Evolutionary conservation across 2,329 filamentous ascomycete species (phyloP).

Genomic region (Leptographium procerum): DNA sequence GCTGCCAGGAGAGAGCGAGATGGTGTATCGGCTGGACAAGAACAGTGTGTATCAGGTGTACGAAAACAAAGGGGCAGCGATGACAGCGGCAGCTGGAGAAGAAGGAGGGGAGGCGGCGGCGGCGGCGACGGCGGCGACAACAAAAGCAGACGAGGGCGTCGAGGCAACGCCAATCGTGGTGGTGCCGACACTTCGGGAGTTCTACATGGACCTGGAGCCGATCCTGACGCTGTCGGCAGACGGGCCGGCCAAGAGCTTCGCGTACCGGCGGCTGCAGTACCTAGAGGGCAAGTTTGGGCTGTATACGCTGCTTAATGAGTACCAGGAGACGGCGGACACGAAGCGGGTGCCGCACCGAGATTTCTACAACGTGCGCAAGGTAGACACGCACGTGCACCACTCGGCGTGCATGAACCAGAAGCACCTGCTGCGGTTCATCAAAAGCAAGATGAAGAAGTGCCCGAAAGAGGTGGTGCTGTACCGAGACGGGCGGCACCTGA

Average conservation of each 20-base stretch:
- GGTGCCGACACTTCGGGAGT: conserved; percentile 89
- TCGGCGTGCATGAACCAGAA: conserved; percentile 99
- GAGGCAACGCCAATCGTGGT: conserved; percentile 59
- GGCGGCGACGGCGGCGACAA: conserved; percentile 27
- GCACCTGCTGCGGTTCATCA: conserved; percentile 94
- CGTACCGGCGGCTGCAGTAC: conserved; percentile 87
- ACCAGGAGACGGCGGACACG: conserved; percentile 94
- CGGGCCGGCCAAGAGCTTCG: conserved; percentile 93
- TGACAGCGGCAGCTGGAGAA: not conserved
- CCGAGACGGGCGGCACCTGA: conserved; percentile 84
- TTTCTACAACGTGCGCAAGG: conserved; percentile 98
- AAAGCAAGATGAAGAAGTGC: conserved; percentile 99
- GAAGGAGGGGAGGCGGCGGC: conserved; percentile 13
- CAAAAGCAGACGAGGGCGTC: conserved; percentile 16
- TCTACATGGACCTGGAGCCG: conserved; percentile 86
- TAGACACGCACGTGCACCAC: conserved; percentile 97
- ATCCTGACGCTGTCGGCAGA: conserved; percentile 86
- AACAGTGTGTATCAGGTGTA: conserved; percentile 90
- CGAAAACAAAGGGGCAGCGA: conserved; percentile 51
- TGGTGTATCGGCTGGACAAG: conserved; percentile 69
- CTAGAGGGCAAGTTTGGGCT: conserved; percentile 95
- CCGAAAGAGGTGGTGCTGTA: conserved; percentile 89
- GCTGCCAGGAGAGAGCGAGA: conserved; percentile 56
- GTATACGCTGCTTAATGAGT: conserved; percentile 87
- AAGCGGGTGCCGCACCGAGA: conserved; percentile 96